Evolutionary conservation across 1,139 yeast genomes (phyloP).

Genomic region (Hansenula sp.): DNA sequence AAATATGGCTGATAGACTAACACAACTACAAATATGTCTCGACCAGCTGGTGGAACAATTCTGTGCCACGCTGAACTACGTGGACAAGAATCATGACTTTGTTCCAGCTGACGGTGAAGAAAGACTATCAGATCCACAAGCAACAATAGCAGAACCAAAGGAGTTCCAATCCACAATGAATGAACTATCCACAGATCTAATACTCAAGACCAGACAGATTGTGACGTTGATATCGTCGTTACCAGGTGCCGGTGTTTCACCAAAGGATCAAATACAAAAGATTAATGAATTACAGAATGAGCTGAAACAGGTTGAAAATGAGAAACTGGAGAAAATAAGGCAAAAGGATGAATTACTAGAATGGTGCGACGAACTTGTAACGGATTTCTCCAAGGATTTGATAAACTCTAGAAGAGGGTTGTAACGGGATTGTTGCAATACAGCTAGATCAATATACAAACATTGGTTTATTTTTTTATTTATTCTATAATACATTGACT

Average conservation of each 20-base stretch:
- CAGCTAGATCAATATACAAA: too few species aligned
- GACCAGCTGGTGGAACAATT: conserved; percentile 92
- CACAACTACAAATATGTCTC: conserved; percentile 87
- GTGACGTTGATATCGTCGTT: conserved; percentile 80
- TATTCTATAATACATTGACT: too few species aligned
- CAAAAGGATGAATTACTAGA: conserved; percentile 64
- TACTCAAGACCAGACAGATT: conserved; percentile 82
- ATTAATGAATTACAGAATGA: conserved; percentile 65
- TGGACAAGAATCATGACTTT: conserved; percentile 68
- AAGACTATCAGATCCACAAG: conserved; percentile 46
- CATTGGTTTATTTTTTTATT: too few species aligned
- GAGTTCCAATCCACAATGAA: conserved; percentile 51
- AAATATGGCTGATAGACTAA: conserved; percentile 86
- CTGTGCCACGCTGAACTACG: conserved; percentile 84
- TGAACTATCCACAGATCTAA: conserved; percentile 79
- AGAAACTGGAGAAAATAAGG: conserved; percentile 52
- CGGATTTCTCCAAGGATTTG: conserved; percentile 17
- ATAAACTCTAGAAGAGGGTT: conserved; percentile 16
- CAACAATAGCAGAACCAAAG: conserved; percentile 32
- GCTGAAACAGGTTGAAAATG: conserved; percentile 56
- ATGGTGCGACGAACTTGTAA: conserved; percentile 67
- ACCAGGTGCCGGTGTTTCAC: conserved; percentile 91
- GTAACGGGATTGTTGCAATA: too few species aligned
- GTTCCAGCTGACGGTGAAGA: conserved; percentile 47
- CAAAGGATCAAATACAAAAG: conserved; percentile 63